Evolutionary conservation across 2,329 filamentous ascomycete species (phyloP).

Genomic region (Dothistroma pini): DNA sequence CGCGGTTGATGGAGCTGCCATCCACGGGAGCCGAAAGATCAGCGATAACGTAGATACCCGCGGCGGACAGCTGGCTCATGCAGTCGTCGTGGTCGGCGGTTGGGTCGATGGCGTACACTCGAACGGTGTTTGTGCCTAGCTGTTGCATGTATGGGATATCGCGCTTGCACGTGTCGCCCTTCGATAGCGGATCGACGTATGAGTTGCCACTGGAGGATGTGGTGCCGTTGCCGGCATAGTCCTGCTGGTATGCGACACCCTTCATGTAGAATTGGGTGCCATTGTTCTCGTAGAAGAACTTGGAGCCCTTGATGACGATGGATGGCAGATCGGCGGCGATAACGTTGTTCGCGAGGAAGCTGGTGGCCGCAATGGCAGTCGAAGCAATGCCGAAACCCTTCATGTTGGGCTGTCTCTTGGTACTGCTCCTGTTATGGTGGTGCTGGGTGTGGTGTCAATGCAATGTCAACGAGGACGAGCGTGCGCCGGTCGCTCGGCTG

Average conservation of each 20-base stretch:
- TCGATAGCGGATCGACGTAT: conserved; percentile 80
- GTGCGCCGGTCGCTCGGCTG: neutral
- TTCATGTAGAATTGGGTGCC: conserved; percentile 81
- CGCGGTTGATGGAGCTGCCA: conserved; percentile 76
- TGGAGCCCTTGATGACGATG: conserved; percentile 72
- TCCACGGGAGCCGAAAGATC: conserved; percentile 73
- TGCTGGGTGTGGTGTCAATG: neutral
- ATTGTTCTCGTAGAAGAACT: conserved; percentile 87
- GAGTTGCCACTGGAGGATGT: conserved; percentile 39
- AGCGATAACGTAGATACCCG: conserved; percentile 92
- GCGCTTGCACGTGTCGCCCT: conserved; percentile 68
- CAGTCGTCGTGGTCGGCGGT: conserved; percentile 72
- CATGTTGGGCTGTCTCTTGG: conserved; percentile 41
- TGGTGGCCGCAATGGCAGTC: conserved; percentile 49
- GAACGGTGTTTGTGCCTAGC: conserved; percentile 86
- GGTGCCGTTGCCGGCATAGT: conserved; percentile 49
- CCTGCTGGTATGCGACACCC: conserved; percentile 91
- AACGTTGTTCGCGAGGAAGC: conserved; percentile 35
- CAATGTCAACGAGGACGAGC: conserved; percentile 7
- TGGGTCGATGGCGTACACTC: conserved; percentile 90
- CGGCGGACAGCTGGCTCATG: conserved; percentile 76
- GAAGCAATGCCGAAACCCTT: conserved; percentile 49
- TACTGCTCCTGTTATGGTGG: conserved; percentile 2
- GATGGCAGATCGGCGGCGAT: conserved; percentile 57
- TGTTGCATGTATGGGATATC: conserved; percentile 78